A percentile compares a stretch with the other conserved stretches of the same genome.
Evolutionary conservation across 495 filamentous ascomycete species (phyloP).

Genomic region (Opeltia flavorubescens): DNA sequence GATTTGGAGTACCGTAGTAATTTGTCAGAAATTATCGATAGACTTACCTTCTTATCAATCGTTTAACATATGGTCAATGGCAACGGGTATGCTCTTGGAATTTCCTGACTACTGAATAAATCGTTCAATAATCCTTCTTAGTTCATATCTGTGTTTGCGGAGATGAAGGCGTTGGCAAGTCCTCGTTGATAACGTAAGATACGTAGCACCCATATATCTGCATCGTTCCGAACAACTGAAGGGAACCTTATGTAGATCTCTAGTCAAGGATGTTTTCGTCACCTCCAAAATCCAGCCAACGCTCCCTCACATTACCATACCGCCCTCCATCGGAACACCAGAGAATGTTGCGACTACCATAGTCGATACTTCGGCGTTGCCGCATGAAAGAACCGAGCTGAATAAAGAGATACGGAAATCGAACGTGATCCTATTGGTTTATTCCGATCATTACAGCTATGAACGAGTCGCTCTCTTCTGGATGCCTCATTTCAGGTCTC

Average conservation of each 20-base stretch:
- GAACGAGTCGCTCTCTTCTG: conserved; percentile 93
- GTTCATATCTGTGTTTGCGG: conserved; percentile 95
- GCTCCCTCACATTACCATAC: conserved; percentile 86
- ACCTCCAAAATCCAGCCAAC: conserved; percentile 86
- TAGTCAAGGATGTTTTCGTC: conserved; percentile 92
- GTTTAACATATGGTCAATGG: neutral
- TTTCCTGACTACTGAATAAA: neutral
- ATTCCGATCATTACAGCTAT: conserved; percentile 97
- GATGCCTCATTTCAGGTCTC: conserved; percentile 91
- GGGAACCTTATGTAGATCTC: conserved; percentile 6
- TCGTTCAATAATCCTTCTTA: conserved; percentile 14
- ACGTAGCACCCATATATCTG: conserved; percentile 1
- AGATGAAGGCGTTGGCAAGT: conserved; percentile 62
- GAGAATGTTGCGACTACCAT: conserved; percentile 93
- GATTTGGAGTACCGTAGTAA: too few species aligned
- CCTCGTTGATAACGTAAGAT: conserved; percentile 37
- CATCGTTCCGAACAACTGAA: neutral
- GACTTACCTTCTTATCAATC: too few species aligned
- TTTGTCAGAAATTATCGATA: too few species aligned
- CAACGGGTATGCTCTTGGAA: neutral
- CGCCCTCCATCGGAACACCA: conserved; percentile 72
- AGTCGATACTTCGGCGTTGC: conserved; percentile 90
- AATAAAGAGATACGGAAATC: conserved; percentile 90
- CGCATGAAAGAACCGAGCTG: conserved; percentile 76
- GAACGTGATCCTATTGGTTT: conserved; percentile 94